Evolutionary conservation across 2,329 filamentous ascomycete genomes (phyloP), one percentile per base, ranked within the genome.

Genomic region (Allantophomopsis cytisporea): DNA sequence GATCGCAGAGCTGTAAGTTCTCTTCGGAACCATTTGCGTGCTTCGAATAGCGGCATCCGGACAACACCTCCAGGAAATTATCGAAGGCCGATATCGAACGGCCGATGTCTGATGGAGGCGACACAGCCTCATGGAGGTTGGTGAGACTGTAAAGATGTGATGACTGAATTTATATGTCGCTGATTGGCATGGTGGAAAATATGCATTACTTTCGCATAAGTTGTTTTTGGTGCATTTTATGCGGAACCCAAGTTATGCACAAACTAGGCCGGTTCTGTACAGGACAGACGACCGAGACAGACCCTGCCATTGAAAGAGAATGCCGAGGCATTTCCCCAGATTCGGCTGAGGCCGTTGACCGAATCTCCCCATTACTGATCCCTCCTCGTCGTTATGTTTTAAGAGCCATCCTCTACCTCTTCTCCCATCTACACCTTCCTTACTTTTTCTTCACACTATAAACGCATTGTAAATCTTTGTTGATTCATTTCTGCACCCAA

Each of bases 301-400:
- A n/a, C n/a, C n/a, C n/a, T n/a, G n/a, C n/a, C 20, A 21, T 21
- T 8, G 8, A 28, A 28, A 28, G 23, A 28, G 8, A 28, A 28
- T 28, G 47, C 52, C 53, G 50, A 51, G 53, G 51, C 44, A 54
- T 50, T 50, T 52, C 47, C 51, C 50, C 47, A 51, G 47, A 48
- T 45, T 47, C 43, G 21, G 37, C 37, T 18, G 40, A 20, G 12
- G 23, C 36, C 17, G 11, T 18, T 35, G 33, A 39, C 36, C 28
- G 39, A 39, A 38, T 39, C 32, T 35, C 35, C 31, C 38, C 39
- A 41, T 41, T 28, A 28, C 5, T 28, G 23, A 28, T 28, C 16
- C 33, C 38, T 37, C 34, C 28, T 40, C 37, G 31, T 32, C 18
- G 18, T 20, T 7, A n/a, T n/a, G 4, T 31, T 38, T 36, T 37